phyloP scores from a whole-genome alignment of 306 rosid species.

The Trifolium subterraneum region DNA sequence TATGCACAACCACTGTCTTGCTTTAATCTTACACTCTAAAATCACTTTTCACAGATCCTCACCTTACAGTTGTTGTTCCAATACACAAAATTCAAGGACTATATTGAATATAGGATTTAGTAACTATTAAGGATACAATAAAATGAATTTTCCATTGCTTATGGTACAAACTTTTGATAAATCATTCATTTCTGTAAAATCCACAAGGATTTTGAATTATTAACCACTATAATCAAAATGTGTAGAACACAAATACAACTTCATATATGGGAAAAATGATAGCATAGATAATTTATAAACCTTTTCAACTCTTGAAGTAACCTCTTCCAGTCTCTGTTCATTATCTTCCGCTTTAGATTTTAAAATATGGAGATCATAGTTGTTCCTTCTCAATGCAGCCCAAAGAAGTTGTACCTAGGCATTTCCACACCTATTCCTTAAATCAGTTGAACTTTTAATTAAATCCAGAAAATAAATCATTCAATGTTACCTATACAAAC shows the following conservation, averaged over 20 bases:
- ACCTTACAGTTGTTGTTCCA: slow-evolving; percentile 19
- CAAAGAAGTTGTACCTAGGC: slow-evolving; percentile 81
- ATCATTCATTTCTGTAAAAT: slow-evolving; percentile 27
- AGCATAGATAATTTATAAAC: slow-evolving; percentile 45
- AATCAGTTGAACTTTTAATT: slow-evolving; percentile 52
- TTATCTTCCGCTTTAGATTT: slow-evolving; percentile 64
- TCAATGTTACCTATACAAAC: neutral
- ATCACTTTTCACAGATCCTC: slow-evolving; percentile 9
- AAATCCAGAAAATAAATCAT: slow-evolving; percentile 19
- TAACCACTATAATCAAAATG: slow-evolving; percentile 26
- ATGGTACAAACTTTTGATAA: slow-evolving; percentile 10
- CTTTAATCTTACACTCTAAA: slow-evolving; percentile 20
- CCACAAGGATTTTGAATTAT: slow-evolving; percentile 2
- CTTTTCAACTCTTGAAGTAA: slow-evolving; percentile 67
- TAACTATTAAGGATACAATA: slow-evolving; percentile 7
- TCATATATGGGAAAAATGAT: slow-evolving; percentile 15
- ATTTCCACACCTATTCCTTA: slow-evolving; percentile 58
- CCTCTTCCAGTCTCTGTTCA: slow-evolving; percentile 55
- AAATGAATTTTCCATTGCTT: slow-evolving; percentile 19
- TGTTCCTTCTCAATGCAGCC: slow-evolving; percentile 72
- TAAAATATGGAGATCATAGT: slow-evolving; percentile 76
- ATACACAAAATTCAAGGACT: slow-evolving; percentile 4
- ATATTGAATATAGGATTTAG: slow-evolving; percentile 13
- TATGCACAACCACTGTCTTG: slow-evolving; percentile 16
- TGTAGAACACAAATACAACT: neutral